Conservation (phyloP, 352 stramenopile species). For the Blastocystis sp. region DNA sequence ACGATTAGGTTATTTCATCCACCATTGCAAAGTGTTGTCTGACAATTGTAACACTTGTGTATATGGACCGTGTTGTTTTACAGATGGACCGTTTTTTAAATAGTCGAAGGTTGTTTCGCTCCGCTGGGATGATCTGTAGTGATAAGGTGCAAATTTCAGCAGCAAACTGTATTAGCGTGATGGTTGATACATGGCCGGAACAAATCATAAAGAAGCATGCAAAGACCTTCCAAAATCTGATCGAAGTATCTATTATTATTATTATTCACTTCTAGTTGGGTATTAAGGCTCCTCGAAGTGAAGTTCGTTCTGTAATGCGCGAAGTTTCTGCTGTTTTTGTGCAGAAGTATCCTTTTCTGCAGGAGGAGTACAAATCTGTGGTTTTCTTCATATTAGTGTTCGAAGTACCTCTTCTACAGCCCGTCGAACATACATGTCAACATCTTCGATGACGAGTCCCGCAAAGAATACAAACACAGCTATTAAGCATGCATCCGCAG, state of each 20-base stretch:
- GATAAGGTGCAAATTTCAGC: slow-evolving; percentile 14
- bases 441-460: neutral
- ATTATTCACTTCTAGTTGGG: neutral
- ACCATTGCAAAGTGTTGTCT: slow-evolving; percentile 24
- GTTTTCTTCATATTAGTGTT: neutral
- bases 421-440: neutral
- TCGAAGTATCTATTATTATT: neutral
- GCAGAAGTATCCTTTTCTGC: neutral
- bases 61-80: slow-evolving; percentile 47
- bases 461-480: neutral
- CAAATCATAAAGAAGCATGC: slow-evolving; percentile 31
- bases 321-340: neutral
- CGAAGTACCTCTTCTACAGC: neutral
- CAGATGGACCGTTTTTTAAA: slow-evolving; percentile 15
- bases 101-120: neutral
- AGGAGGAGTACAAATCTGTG: neutral
- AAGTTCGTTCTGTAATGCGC: slow-evolving; percentile 8
- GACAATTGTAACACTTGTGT: neutral
- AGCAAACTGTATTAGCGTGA: neutral
- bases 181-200: neutral
- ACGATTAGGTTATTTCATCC: slow-evolving; percentile 12
- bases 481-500: slow-evolving; percentile 1
- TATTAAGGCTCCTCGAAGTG: neutral
- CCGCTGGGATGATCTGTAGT: neutral
- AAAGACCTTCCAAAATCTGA: neutral